phyloP scores from a whole-genome alignment of 179 eudicot species.

The Corrigiola litoralis region DNA sequence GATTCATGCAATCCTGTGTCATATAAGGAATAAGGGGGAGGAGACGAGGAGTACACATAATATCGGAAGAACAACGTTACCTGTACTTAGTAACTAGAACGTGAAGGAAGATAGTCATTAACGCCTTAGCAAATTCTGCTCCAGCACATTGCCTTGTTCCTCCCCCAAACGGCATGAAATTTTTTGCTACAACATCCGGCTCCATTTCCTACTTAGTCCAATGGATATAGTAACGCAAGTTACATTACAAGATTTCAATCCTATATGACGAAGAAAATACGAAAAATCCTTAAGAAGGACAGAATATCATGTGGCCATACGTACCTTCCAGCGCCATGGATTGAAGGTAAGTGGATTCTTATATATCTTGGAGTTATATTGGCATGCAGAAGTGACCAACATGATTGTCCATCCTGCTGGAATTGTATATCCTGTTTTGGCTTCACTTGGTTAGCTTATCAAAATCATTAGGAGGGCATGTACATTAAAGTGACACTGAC shows the following conservation, averaged over 20 bases:
- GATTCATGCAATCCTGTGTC: too few relatives aligned
- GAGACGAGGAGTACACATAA: too few relatives aligned
- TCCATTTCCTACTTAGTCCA: slow-evolving; percentile 32
- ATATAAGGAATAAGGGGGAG: background rate
- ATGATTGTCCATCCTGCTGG: slow-evolving; percentile 68
- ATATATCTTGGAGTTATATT: slow-evolving; percentile 36
- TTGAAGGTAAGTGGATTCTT: slow-evolving; percentile 60
- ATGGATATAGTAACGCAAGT: too few relatives aligned
- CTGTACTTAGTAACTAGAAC: slow-evolving; percentile 50
- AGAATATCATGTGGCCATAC: background rate
- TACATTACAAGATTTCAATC: too few relatives aligned
- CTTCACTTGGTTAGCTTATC: background rate
- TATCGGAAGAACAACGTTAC: slow-evolving; percentile 16
- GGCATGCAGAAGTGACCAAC: slow-evolving; percentile 49
- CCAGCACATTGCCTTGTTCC: slow-evolving; percentile 68
- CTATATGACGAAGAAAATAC: too few relatives aligned
- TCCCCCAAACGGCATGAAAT: slow-evolving; percentile 62
- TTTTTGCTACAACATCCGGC: slow-evolving; percentile 38
- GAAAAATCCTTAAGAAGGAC: background rate
- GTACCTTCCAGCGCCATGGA: slow-evolving; percentile 65
- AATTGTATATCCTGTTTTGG: slow-evolving; percentile 50
- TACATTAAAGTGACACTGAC: too few relatives aligned
- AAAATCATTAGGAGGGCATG: too few relatives aligned
- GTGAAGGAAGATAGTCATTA: slow-evolving; percentile 45
- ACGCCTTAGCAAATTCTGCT: slow-evolving; percentile 52